Base-by-base conservation (phyloP, 495 filamentous ascomycete genomes). In the Penicillium diatomitis region DNA sequence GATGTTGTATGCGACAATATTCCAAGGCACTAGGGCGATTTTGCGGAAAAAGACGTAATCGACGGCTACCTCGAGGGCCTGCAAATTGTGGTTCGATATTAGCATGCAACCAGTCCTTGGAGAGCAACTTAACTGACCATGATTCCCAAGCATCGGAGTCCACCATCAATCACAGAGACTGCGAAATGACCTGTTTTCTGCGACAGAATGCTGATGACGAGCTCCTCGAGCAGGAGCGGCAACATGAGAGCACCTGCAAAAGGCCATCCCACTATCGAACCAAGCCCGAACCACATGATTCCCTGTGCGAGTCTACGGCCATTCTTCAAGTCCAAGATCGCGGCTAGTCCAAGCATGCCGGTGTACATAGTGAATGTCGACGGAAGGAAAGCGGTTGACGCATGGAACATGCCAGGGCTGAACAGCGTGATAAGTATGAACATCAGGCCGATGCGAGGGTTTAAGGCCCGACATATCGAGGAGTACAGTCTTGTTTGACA, bases 361-460 rank as follows among this genome's bases (percentile, higher is more conserved):
- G 81, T 87, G 62, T 95, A 96, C 94, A 97, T 99, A 37, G 92
- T 88, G 60, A 97, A 97, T 55, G 87, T 95, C 11, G 88, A 94
- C 3, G 94, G 94, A 5, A 99, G 78, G 61, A 86, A 97, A 30
- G 90, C 80, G 8, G 82, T 74, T 28, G 90, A 88, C 1, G 92
- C 81, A 68, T 96, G 88, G 63, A 95, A 96, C 77, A 95, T 95
- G 32, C 94, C 94, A 0, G 94, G 84, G 54, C 84, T 91, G 56
- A 81, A 82, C 37, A 84, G 69, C 51, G 85, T 78, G 38, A 85
- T 76, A 58, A 89, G 70, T 43, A 95, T 65, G 69, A 91, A 97
- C 54, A 94, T 74, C 32, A 91, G 68, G 10, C 86, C 94, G 39
- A 96, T 85, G 47, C 88, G 75, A 9, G 84, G 80, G 65, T 87